Evolutionary conservation across 2,329 filamentous ascomycete species (phyloP).

Genomic region (Emergomyces africanus): DNA sequence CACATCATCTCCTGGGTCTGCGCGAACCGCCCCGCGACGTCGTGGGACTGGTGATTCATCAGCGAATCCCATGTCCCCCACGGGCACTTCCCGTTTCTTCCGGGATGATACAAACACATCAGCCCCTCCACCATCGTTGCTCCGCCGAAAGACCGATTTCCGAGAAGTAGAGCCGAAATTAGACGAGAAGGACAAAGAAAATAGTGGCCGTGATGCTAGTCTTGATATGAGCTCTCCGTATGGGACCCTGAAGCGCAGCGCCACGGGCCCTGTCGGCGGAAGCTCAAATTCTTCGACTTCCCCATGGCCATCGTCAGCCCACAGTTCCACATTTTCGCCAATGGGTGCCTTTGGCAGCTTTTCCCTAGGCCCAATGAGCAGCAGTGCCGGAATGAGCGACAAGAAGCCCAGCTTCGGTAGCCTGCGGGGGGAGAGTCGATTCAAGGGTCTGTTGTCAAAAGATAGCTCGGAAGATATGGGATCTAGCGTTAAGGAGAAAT

Average conservation of each 20-base stretch:
- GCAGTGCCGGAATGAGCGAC: constrained; percentile 46
- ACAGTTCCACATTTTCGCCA: constrained; percentile 51
- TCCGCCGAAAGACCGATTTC: constrained; percentile 50
- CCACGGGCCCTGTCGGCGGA: constrained; percentile 39
- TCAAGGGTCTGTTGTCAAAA: constrained; percentile 75
- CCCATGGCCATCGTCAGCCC: constrained; percentile 46
- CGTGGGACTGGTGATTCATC: constrained; percentile 70
- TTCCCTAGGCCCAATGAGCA: constrained; percentile 45
- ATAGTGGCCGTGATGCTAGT: constrained; percentile 24
- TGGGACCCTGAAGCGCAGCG: constrained; percentile 43
- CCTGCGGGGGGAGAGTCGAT: constrained; percentile 62
- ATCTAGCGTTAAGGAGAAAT: constrained; percentile 41
- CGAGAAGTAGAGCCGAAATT: constrained; percentile 35
- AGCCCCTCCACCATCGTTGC: constrained; percentile 47
- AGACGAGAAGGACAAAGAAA: constrained; percentile 38
- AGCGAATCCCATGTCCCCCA: constrained; percentile 38
- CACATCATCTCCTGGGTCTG: constrained; percentile 58
- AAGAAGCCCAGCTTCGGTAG: constrained; percentile 59
- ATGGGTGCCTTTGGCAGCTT: constrained; percentile 90
- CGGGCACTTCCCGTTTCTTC: constrained; percentile 33
- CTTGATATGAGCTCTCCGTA: constrained; percentile 35
- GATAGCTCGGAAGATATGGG: constrained; percentile 55
- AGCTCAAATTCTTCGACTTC: constrained; percentile 20
- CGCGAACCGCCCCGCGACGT: constrained; percentile 63
- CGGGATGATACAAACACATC: constrained; percentile 41